Evolutionary conservation across 129 eudicot species (phyloP), one percentile per base, ranked within the genome.

Genomic region (Tagetes erecta): DNA sequence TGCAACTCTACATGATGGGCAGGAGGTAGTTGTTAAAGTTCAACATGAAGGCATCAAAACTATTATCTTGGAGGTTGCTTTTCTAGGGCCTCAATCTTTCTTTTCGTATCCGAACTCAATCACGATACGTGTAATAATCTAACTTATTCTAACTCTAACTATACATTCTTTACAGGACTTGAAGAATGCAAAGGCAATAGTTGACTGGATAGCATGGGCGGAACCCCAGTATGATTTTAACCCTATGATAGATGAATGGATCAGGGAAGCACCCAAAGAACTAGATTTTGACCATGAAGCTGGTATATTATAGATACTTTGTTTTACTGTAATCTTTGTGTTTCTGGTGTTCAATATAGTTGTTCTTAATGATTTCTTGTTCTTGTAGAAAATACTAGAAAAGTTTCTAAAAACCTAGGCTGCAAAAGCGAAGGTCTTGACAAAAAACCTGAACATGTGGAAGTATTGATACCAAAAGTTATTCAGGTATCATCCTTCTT

Each of bases 121-220:
- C 42, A 39, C 76, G 5, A 71, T 60, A 41, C 67, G 55, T 78
- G 67, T 46, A 30, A 2, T 66, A 3, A 65, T 34, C 31, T 46
- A 55, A 64, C 14, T 12, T 71, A 20, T 20, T 20, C 27, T 20
- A 20, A 20, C 27, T 34, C 31, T 46, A 55, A 64, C 14, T 12
- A 68, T 49, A 45, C 50, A 12, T 45, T 52, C 31, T 70, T 71
- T 74, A 77, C 84, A 95, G 99, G 99, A 95, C 67, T 83, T 95
- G 80, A 95, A 91, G 88, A 95, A 88, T 75, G 96, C 97, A 5
- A 95, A 95, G 85, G 79, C 91, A 58, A 83, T 95, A 75, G 97
- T 95, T 52, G 99, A 95, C 77, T 95, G 99, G 99, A 91, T 95
- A 80, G 99, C 99, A n/a, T 95, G 99, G 99, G 99, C 97, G n/a